Conservation (phyloP, 75 land plant genomes). For the Selaginella moellendorffii region DNA sequence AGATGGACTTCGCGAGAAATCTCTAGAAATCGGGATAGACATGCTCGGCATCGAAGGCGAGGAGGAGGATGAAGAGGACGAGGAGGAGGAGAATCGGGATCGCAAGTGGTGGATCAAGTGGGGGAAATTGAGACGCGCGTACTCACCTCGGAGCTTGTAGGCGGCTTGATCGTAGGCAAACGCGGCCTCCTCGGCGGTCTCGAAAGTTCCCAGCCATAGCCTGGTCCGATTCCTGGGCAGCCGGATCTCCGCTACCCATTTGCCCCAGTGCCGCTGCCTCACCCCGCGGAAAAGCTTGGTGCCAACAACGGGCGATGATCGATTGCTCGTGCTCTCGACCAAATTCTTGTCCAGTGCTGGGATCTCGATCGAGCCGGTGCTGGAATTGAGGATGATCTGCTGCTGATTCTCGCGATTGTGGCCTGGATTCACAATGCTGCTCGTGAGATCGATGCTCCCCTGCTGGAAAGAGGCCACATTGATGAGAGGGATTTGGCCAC, state of each 20-base stretch:
- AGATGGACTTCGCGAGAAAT: neutral
- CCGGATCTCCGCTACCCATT: slow-evolving; percentile 91
- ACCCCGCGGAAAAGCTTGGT: slow-evolving; percentile 71
- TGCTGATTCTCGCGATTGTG: neutral
- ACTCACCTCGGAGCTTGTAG: slow-evolving; percentile 66
- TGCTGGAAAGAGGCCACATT: too few relatives aligned
- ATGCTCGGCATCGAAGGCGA: too few relatives aligned
- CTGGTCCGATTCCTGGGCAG: slow-evolving; percentile 66
- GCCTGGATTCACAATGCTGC: neutral
- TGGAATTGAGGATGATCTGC: neutral
- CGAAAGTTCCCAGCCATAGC: slow-evolving; percentile 83
- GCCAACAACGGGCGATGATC: slow-evolving; percentile 11
- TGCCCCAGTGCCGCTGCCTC: slow-evolving; percentile 83
- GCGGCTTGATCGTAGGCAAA: slow-evolving; percentile 79
- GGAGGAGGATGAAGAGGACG: too few relatives aligned
- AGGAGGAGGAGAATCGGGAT: too few relatives aligned
- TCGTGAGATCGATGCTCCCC: neutral
- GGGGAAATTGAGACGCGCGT: slow-evolving; percentile 72
- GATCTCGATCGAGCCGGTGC: neutral
- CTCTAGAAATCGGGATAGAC: too few relatives aligned
- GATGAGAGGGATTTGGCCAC: too few relatives aligned
- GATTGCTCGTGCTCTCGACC: neutral
- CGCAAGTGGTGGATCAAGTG: slow-evolving; percentile 26
- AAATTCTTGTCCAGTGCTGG: neutral
- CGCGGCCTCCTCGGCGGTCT: slow-evolving; percentile 84